Evolutionary conservation across 805 yeast species (phyloP).

Genomic region (Scheffersomyces spartinae): DNA sequence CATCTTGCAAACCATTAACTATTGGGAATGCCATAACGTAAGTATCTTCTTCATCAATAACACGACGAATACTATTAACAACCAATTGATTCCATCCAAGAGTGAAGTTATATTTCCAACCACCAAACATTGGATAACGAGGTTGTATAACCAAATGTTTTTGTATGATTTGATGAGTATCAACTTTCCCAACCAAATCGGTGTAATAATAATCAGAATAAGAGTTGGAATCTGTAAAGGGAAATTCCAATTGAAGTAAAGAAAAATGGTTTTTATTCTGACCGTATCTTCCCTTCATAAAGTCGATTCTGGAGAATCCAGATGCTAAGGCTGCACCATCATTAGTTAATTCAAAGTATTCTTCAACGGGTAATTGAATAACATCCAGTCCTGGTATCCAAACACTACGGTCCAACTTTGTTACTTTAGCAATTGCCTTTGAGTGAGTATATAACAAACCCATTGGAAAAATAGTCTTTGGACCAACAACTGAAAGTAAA

Average conservation of each 20-base stretch:
- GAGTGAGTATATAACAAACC: constrained; percentile 54
- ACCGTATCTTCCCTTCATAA: constrained; percentile 47
- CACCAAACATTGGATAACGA: constrained; percentile 91
- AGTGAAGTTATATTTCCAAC: constrained; percentile 93
- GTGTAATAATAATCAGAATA: constrained; percentile 58
- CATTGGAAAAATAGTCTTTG: constrained; percentile 38
- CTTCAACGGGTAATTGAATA: constrained; percentile 62
- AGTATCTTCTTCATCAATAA: constrained; percentile 27
- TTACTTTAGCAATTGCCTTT: constrained; percentile 51
- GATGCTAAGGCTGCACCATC: constrained; percentile 55
- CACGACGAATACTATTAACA: constrained; percentile 35
- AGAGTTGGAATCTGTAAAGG: constrained; percentile 27
- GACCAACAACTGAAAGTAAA: constrained; percentile 23
- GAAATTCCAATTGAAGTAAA: constrained; percentile 47
- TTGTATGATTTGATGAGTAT: constrained; percentile 47
- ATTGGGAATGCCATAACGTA: constrained; percentile 61
- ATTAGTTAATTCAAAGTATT: constrained; percentile 72
- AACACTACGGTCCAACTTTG: constrained; percentile 53
- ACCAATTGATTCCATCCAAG: constrained; percentile 79
- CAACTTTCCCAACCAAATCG: constrained; percentile 88
- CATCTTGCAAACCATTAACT: constrained; percentile 58
- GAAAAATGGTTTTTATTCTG: constrained; percentile 42
- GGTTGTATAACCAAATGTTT: constrained; percentile 56
- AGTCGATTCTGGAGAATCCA: constrained; percentile 76
- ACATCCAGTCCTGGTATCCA: constrained; percentile 86